Conservation (phyloP, 2,329 filamentous ascomycete genomes). For the Lasiodiplodia citricola region DNA sequence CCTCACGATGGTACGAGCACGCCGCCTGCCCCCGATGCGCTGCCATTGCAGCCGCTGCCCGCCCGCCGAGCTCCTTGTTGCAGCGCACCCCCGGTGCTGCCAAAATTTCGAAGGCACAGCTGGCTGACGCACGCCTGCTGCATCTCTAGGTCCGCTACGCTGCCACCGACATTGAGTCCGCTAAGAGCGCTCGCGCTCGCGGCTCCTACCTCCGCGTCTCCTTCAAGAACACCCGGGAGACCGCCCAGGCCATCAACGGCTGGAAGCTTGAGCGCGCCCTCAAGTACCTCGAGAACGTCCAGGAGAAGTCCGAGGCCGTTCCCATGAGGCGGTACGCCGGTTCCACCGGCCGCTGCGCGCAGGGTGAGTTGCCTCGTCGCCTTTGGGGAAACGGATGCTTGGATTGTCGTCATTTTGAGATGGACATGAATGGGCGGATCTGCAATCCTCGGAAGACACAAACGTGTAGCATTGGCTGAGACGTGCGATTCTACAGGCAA, state of each 20-base stretch:
- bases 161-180: slow-evolving; percentile 81
- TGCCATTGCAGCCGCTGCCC: slow-evolving; percentile 12
- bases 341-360: slow-evolving; percentile 91
- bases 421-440: background rate
- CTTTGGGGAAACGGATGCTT: background rate
- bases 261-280: slow-evolving; percentile 97
- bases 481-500: slow-evolving; percentile 70
- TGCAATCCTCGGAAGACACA: background rate
- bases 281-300: slow-evolving; percentile 97
- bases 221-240: slow-evolving; percentile 99
- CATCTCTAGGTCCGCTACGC: slow-evolving; percentile 86
- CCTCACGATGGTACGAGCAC: slow-evolving; percentile 49
- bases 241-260: slow-evolving; percentile 98
- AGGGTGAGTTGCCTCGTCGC: slow-evolving; percentile 75
- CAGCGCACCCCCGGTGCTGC: slow-evolving; percentile 14
- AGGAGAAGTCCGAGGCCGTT: slow-evolving; percentile 95
- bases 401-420: slow-evolving; percentile 1
- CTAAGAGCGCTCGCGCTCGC: slow-evolving; percentile 96
- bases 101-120: slow-evolving; percentile 12
- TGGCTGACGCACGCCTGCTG: slow-evolving; percentile 20
- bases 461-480: slow-evolving; percentile 29
- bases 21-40: slow-evolving; percentile 15
- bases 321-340: slow-evolving; percentile 98
- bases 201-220: slow-evolving; percentile 98
- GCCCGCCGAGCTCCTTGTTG: slow-evolving; percentile 3